Base-by-base conservation (phyloP, 495 filamentous ascomycete species). In the Cryomyces antarcticus region DNA sequence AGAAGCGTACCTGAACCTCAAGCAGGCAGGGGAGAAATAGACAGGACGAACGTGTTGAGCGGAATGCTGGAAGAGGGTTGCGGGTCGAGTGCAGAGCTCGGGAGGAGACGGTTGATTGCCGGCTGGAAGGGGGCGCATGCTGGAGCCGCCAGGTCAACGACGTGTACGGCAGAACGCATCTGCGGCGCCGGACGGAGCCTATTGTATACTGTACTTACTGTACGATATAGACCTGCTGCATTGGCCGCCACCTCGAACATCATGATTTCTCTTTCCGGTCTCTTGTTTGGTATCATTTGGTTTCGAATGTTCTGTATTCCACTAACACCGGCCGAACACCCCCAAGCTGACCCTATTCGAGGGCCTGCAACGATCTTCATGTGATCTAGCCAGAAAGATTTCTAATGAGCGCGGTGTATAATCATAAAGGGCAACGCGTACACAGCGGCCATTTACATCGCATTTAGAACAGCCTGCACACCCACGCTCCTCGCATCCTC, bases 401-500 rank as follows among this genome's bases (percentile, higher is more conserved):
- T 24, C 17, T 24, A 24, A 24, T 24, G 17, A 24, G 17, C 2
- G 17, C 17, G 1, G 17, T 24, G 1, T 24, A 24, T n/a, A n/a
- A n/a, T 24, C 17, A 24, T 24, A 24, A 24, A 2, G 17, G 17
- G 17, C 17, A 24, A 24, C 17, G 17, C 17, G 17, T 24, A 24
- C 17, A 24, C 17, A 24, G 17, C 17, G 17, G 17, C 17, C 17
- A 24, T 24, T 36, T 52, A 77, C 46, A 77, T 46, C 28, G 60
- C 56, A 57, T 63, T 74, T 52, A 95, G 65, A 7, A 85, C 80
- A 47, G 75, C 73, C 62, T 92, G 85, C 50, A 95, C 75, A 0
- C 79, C 84, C 28, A 79, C 67, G 35, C 73, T 84, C 48, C 77
- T 72, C 28, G 73, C 77, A 61, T 95, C 87, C 58, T 93, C 87